These are phyloP conservation scores for Didymella arachidicola DNA, from an alignment of 2,329 filamentous ascomycete species.

Conservation along the genomic window DNA sequence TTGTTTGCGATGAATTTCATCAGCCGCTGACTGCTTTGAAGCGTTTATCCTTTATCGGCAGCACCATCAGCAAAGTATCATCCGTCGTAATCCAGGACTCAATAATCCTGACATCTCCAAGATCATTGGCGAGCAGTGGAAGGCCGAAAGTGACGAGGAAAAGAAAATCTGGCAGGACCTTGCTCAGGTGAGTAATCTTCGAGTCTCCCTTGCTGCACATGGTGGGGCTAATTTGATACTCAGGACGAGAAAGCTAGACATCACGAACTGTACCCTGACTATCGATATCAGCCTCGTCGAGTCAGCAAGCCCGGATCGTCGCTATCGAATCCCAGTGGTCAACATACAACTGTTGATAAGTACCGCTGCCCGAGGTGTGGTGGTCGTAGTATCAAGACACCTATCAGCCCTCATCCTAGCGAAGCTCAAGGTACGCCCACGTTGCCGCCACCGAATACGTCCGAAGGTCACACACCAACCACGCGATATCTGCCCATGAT, in stretches of 20 bases:
- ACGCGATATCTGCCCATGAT: constrained; percentile 48
- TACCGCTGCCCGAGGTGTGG: constrained; percentile 74
- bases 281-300: constrained; percentile 86
- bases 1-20: constrained; percentile 38
- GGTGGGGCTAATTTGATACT: constrained; percentile 22
- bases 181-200: constrained; percentile 69
- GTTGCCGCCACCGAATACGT: constrained; percentile 50
- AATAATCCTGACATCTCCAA: constrained; percentile 97
- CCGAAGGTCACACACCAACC: constrained; percentile 43
- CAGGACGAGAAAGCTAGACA: constrained; percentile 90
- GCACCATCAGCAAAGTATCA: constrained; percentile 84
- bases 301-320: constrained; percentile 52
- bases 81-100: constrained; percentile 82
- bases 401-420: constrained; percentile 61
- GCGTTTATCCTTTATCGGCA: constrained; percentile 98
- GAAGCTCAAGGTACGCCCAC: constrained; percentile 55
- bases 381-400: constrained; percentile 70
- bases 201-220: background rate
- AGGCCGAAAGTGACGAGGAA: constrained; percentile 73
- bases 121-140: constrained; percentile 95
- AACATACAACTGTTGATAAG: constrained; percentile 53
- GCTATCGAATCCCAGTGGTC: constrained; percentile 39
- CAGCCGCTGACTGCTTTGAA: constrained; percentile 56
- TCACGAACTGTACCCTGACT: constrained; percentile 88
- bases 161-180: constrained; percentile 89